Evolutionary conservation across 2,329 filamentous ascomycete species (phyloP), one percentile per base, ranked within the genome.

Genomic region (Cylindrodendrum hubeiense): DNA sequence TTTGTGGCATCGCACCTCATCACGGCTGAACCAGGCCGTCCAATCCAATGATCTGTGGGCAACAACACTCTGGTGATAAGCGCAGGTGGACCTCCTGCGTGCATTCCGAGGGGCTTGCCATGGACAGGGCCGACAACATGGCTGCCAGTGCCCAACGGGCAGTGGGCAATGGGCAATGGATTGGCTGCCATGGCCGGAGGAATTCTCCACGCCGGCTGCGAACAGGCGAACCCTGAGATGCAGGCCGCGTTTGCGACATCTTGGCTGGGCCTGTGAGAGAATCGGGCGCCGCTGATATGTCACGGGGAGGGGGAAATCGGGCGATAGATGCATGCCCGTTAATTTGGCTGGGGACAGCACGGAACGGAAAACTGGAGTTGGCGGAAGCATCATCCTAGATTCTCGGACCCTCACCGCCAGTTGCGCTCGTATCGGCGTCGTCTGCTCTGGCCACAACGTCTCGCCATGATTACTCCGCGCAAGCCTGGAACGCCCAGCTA

Each of bases 381-480:
- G 41, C 28, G 46, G 61, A 66, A 59, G 67, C 63, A 56, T 69
- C 60, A 67, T 65, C 54, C 64, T 60, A 47, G 59, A 55, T 61
- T 50, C 19, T 43, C 33, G 34, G 58, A 39, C 43, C 66, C 60
- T 74, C 72, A 74, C 72, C 72, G 72, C 71, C 68, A 72, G 69
- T 74, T 74, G 60, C 19, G 52, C 61, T 66, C 52, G 56, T 58
- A 54, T 67, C 43, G 22, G 49, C 57, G 43, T 37, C 47, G 46
- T 49, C 57, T 60, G 34, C 62, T 57, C 53, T 62, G 61, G 46
- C 41, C 61, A 67, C 60, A 39, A 51, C 58, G 57, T 66, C 66
- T 63, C 19, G 37, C 50, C 66, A 69, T 55, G 65, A 58, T 59
- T 60, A 61, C 46, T 56, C n/a, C 52, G 46, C 63, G 55, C 52